Evolutionary conservation across 768 basidiomycete species (phyloP).

Genomic region (Mycena metata): DNA sequence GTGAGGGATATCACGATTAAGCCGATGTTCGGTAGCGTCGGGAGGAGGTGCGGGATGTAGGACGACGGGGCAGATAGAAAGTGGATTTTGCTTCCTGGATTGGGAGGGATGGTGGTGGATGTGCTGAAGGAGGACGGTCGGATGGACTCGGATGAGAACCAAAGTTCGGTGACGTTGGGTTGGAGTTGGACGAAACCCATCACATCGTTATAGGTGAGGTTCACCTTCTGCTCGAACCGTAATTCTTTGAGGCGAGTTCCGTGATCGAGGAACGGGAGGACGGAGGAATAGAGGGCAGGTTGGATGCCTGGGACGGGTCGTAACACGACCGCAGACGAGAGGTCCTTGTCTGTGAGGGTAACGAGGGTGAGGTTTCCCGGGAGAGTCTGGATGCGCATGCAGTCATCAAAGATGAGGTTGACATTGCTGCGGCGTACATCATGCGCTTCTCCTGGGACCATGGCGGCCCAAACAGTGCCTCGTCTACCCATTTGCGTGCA

Average conservation of each 20-base stretch:
- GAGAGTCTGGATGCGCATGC: conserved; percentile 22
- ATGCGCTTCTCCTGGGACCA: conserved; percentile 12
- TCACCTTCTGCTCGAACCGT: too few species aligned
- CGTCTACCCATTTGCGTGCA: too few species aligned
- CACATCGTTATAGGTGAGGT: conserved; percentile 5
- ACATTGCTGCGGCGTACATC: background rate
- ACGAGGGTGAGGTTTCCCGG: conserved; percentile 12
- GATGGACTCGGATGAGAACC: background rate
- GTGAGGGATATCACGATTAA: too few species aligned
- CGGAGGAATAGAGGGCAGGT: background rate
- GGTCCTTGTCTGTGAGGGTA: conserved; percentile 6
- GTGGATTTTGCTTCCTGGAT: background rate
- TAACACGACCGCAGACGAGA: background rate
- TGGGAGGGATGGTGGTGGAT: background rate
- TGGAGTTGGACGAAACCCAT: conserved; percentile 22
- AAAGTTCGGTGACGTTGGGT: background rate
- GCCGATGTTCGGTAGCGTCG: too few species aligned
- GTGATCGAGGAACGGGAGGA: conserved; percentile 11
- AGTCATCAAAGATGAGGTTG: conserved; percentile 10
- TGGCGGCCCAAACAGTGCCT: background rate
- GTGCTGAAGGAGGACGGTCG: conserved; percentile 8
- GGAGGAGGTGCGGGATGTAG: conserved; percentile 26
- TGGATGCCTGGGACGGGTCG: background rate
- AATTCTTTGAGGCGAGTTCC: background rate
- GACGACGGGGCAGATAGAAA: conserved; percentile 9